phyloP scores from a whole-genome alignment of 164 flowering plant species.

The Stephania japonica region DNA sequence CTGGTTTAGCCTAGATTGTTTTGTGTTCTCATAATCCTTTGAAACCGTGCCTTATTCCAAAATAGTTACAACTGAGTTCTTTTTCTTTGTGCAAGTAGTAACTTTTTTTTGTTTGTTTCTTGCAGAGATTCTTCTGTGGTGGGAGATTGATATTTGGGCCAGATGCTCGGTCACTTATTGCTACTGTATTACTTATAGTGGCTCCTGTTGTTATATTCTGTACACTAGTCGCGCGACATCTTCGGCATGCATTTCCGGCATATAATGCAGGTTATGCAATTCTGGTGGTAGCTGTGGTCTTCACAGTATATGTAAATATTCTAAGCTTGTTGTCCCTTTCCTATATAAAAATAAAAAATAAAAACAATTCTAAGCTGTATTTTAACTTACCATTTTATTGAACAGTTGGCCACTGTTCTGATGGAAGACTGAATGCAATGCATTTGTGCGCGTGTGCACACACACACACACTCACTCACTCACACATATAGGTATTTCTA shows the following conservation, averaged over 20 bases:
- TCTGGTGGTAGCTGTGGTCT: conserved; percentile 61
- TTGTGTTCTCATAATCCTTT: background rate
- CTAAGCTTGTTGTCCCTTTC: conserved; percentile 6
- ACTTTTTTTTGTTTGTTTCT: background rate
- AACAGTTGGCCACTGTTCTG: background rate
- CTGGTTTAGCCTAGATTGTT: background rate
- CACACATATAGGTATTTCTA: too few relatives aligned
- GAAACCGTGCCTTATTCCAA: background rate
- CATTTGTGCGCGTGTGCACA: too few relatives aligned
- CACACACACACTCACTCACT: too few relatives aligned
- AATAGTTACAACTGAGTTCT: background rate
- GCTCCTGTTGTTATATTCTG: conserved; percentile 70
- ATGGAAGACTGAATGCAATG: background rate
- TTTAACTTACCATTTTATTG: too few relatives aligned
- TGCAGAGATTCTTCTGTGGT: conserved; percentile 20
- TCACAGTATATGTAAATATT: conserved; percentile 71
- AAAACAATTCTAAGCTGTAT: too few relatives aligned
- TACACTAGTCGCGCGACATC: conserved; percentile 79
- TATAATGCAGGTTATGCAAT: conserved; percentile 88
- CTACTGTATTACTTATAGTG: conserved; percentile 63
- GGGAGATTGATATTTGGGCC: conserved; percentile 97
- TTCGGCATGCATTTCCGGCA: conserved; percentile 68
- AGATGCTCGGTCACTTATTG: conserved; percentile 71
- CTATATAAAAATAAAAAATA: too few relatives aligned
- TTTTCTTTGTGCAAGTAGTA: background rate